Conservation (phyloP, 2,329 filamentous ascomycete genomes). For the Ascochyta clinopodiicola region DNA sequence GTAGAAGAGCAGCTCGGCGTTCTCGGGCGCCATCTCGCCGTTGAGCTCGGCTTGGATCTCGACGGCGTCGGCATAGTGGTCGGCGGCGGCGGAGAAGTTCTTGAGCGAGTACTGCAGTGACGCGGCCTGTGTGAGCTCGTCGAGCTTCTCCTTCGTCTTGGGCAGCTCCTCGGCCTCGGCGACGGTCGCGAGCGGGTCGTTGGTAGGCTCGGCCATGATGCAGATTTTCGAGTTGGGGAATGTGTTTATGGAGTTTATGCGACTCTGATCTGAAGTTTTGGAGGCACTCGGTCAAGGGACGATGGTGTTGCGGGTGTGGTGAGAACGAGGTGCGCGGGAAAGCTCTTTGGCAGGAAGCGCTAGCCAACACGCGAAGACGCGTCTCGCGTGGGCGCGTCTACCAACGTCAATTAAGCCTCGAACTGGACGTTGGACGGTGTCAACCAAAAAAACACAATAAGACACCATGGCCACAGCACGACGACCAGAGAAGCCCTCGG, state of each 20-base stretch:
- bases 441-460: not conserved
- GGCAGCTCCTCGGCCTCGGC: conserved; percentile 36
- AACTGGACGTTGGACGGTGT: not conserved
- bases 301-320: conserved; percentile 6
- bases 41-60: conserved; percentile 90
- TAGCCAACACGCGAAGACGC: conserved; percentile 9
- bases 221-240: not conserved
- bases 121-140: conserved; percentile 80
- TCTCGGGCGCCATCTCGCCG: conserved; percentile 87
- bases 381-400: conserved; percentile 12
- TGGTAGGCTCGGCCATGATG: conserved; percentile 37
- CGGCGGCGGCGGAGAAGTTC: conserved; percentile 83
- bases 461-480: conserved; percentile 37
- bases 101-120: conserved; percentile 87
- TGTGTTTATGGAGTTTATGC: conserved; percentile 7
- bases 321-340: not conserved
- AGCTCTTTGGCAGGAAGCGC: conserved; percentile 1
- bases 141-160: conserved; percentile 67
- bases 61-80: conserved; percentile 86
- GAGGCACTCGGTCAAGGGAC: not conserved
- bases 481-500: conserved; percentile 41
- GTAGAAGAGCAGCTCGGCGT: conserved; percentile 91
- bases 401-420: conserved; percentile 7
- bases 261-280: not conserved
- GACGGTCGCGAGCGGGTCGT: conserved; percentile 26